A percentile compares a stretch with the other conserved stretches of the same genome.
These are phyloP conservation scores for Albugo candida DNA, from an alignment of 352 stramenopile genomes.

Conservation along the genomic window DNA sequence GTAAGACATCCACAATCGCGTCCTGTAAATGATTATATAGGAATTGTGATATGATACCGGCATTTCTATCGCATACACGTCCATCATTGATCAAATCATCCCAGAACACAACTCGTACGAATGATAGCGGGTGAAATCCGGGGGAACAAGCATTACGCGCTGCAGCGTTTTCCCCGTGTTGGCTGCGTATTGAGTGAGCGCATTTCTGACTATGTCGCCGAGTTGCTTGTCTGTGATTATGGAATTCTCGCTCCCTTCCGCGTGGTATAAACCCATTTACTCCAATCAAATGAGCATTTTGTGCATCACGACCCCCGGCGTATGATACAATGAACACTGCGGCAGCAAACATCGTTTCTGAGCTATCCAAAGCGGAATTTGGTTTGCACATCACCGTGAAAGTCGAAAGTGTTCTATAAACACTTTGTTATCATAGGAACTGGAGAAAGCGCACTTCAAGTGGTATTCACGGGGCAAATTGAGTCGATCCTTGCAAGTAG, in stretches of 20 bases:
- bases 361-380: too few species aligned
- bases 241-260: slow-evolving; percentile 43
- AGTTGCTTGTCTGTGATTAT: slow-evolving; percentile 29
- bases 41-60: slow-evolving; percentile 84
- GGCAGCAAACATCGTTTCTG: too few species aligned
- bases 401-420: too few species aligned
- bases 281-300: too few species aligned
- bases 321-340: too few species aligned
- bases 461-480: slow-evolving; percentile 41
- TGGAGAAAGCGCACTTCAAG: slow-evolving; percentile 9
- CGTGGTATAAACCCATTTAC: slow-evolving; percentile 47
- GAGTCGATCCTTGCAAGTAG: slow-evolving; percentile 25
- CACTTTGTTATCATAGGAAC: too few species aligned
- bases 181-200: too few species aligned
- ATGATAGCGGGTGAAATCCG: slow-evolving; percentile 93
- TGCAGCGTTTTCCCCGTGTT: slow-evolving; percentile 23
- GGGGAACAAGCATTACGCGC: slow-evolving; percentile 84
- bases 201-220: too few species aligned
- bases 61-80: slow-evolving; percentile 23
- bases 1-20: slow-evolving; percentile 79
- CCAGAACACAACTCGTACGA: slow-evolving; percentile 29
- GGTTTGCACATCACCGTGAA: too few species aligned
- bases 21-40: slow-evolving; percentile 85
- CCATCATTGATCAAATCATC: not conserved
- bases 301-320: too few species aligned